Conservation (phyloP, 1,284 basidiomycete species). For the Ceratobasidium sp. region DNA sequence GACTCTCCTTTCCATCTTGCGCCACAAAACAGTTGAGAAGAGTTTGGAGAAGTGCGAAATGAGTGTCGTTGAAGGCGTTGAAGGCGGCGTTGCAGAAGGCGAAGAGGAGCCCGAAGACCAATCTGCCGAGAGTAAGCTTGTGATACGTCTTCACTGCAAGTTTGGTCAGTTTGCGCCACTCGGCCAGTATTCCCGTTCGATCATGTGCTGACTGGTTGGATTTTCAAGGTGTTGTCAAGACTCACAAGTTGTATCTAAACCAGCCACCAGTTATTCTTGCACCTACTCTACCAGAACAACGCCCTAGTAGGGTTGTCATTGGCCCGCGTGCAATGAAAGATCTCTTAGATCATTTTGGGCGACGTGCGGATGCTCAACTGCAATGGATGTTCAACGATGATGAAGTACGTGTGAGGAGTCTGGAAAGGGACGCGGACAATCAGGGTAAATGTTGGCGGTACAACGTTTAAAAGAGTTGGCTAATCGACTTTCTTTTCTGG, state of each 20-base stretch:
- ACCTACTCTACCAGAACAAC: conserved; percentile 59
- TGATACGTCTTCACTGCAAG: conserved; percentile 76
- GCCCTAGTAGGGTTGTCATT: conserved; percentile 69
- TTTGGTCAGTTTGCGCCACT: conserved; percentile 59
- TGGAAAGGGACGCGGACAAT: conserved; percentile 66
- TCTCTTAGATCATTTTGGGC: conserved; percentile 78
- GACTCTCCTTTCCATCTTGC: conserved; percentile 73
- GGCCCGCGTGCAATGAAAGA: conserved; percentile 71
- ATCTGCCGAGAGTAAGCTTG: conserved; percentile 52
- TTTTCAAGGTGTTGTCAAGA: conserved; percentile 72
- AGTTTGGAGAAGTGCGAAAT: conserved; percentile 74
- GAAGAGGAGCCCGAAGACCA: conserved; percentile 68
- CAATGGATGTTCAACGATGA: conserved; percentile 72
- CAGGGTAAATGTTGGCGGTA: conserved; percentile 56
- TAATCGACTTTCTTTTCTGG: not conserved
- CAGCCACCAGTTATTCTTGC: conserved; percentile 63
- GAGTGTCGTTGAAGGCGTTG: conserved; percentile 63
- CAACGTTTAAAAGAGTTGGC: not conserved
- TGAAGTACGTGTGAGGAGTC: conserved; percentile 69
- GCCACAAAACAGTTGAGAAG: conserved; percentile 73
- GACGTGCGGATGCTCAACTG: conserved; percentile 66
- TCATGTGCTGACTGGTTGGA: not conserved
- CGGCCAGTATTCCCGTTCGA: conserved; percentile 10
- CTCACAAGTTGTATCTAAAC: conserved; percentile 69
- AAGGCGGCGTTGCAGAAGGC: conserved; percentile 51